Evolutionary conservation across 108 stramenopile genomes (phyloP), one percentile per base, ranked within the genome.

Genomic region (Pseudonitzschia pungens): DNA sequence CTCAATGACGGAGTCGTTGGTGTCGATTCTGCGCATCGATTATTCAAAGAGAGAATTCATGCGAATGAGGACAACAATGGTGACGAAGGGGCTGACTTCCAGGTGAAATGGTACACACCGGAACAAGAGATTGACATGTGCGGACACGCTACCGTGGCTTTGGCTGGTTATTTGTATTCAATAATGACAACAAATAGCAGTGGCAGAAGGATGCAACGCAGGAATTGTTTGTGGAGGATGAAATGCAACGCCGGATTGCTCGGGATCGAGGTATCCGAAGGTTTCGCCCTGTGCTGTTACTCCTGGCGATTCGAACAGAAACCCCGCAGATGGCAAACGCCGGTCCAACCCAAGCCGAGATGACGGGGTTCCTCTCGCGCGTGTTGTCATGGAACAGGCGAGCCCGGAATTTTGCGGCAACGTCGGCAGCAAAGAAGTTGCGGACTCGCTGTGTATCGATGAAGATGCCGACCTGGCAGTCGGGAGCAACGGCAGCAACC

Each of bases 301-400:
- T 55, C 10, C 54, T 10, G 26, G 22, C 10, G 10, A 24, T 55
- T 12, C 54, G 36, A 5, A 36, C 36, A 36, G 36, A 36, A 36
- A 36, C 4, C 36, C 2, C 2, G 24, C 4, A 24, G n/a, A 22
- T 22, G 26, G 54, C 21, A 2, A 11, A 55, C 14, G 10, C 10
- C 22, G 22, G 2, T 26, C 54, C 24, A 55, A 55, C 2, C 2
- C 20, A 2, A 10, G 4, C 9, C 6, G 2, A 2, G 21, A 11
- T 11, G 26, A 26, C 54, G 9, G 22, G 54, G 24, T 26, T 55
- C 26, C 54, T 55, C 54, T 55, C 54, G 9, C 24, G 26, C 54
- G 54, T 9, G 54, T 55, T 10, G 54, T 55, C 24, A 55, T 55
- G 54, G 54, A 55, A 55, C 54, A 55, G 54, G 54, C 54, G 26